Evolutionary conservation across 164 flowering plant genomes (phyloP), one percentile per base, ranked within the genome.

Genomic region (Chimonanthus salicifolius): DNA sequence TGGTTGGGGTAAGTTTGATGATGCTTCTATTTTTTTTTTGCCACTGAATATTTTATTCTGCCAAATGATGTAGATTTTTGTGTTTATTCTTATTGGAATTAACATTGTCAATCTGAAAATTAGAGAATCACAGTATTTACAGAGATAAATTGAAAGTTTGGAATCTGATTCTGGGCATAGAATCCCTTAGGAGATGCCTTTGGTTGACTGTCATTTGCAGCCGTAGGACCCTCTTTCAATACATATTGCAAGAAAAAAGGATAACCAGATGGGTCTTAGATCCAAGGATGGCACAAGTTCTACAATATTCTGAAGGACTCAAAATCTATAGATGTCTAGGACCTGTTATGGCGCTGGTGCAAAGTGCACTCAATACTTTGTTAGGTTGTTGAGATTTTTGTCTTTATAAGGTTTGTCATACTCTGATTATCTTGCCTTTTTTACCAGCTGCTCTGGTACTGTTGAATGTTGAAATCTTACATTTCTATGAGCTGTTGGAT

Each of bases 1-100:
- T 96, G 75, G 97, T 88, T 76, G 98, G 98, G 92, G 99, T 96
- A 91, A 86, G 92, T 78, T 72, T 44, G 10, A 74, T 72, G n/a
- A 68, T 68, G 72, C 21, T 43, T 13, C 49, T 9, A 13, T 13
- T 66, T 33, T 44, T 43, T 45, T 8, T 44, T 44, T 62, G 65
- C 68, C 6, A 44, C 46, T 33, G 8, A 33, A 13, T 48, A 2
- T 66, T n/a, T 44, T 11, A 33, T 66, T 66, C 46, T 33, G 10
- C 20, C 9, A 18, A 63, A 63, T 33, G 13, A 20, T 63, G 66
- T 63, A n/a, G 5, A 45, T 66, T 44, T 15, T 66, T 46, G 8
- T 48, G 10, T 64, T 64, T 8, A 6, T 15, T 33, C 44, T 46
- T 13, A 11, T 46, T 66, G 48, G n/a, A 66, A 48, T 54, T 7